Conservation (phyloP, 768 basidiomycete species). For the Tricholoma hemisulphureum region DNA sequence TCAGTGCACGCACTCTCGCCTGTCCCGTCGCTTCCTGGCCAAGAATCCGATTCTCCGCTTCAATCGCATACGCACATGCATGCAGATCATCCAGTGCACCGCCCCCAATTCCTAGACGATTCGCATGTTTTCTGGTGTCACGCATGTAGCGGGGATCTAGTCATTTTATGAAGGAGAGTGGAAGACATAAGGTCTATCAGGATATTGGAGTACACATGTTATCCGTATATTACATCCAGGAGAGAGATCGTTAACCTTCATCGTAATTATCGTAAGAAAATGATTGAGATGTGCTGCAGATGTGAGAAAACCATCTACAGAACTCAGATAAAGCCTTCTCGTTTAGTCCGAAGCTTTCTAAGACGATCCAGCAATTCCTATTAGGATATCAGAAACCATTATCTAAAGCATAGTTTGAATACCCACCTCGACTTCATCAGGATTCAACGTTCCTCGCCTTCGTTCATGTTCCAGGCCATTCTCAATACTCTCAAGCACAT, state of each 20-base stretch:
- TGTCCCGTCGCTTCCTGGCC: conserved; percentile 40
- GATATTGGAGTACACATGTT: background rate
- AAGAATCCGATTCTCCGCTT: conserved; percentile 23
- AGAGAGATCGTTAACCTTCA: background rate
- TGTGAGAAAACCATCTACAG: background rate
- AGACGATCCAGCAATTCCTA: conserved; percentile 58
- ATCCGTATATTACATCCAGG: background rate
- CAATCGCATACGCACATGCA: conserved; percentile 23
- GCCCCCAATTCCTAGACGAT: conserved; percentile 82
- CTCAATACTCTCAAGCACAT: conserved; percentile 81
- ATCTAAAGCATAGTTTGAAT: background rate
- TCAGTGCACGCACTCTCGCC: conserved; percentile 49
- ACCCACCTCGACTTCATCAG: conserved; percentile 72
- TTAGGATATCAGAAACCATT: conserved; percentile 11
- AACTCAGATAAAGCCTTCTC: conserved; percentile 28
- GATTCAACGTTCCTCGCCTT: conserved; percentile 57
- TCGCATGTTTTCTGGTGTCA: conserved; percentile 90
- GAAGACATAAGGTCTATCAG: background rate
- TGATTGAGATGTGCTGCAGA: background rate
- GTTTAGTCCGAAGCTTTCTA: conserved; percentile 54
- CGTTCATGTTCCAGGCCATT: conserved; percentile 68
- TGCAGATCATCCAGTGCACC: conserved; percentile 27
- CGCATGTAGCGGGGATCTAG: conserved; percentile 77
- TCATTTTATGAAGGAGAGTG: conserved; percentile 51
- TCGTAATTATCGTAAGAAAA: background rate